Percentiles rank a stretch among this genome's conserved stretches.
These are phyloP conservation scores for Tulasnella sp. DNA, from an alignment of 768 basidiomycete genomes.

Conservation along the genomic window DNA sequence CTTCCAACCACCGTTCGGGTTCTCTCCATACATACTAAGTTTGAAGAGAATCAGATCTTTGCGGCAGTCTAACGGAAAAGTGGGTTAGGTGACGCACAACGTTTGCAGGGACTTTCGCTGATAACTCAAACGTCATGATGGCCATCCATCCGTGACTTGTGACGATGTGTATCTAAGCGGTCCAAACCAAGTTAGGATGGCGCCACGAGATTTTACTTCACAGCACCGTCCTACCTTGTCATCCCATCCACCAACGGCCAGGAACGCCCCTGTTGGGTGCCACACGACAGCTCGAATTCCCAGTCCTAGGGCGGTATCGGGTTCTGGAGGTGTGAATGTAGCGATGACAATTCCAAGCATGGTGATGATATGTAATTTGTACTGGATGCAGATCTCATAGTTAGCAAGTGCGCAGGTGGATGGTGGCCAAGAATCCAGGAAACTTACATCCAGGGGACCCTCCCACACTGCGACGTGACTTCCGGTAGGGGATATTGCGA, in stretches of 20 bases:
- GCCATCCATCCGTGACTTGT: conserved; percentile 72
- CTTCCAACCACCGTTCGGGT: conserved; percentile 76
- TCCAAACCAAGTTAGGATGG: conserved; percentile 18
- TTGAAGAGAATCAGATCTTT: not conserved
- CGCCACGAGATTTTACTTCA: conserved; percentile 23
- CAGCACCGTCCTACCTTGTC: conserved; percentile 55
- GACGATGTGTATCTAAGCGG: conserved; percentile 64
- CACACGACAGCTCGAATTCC: conserved; percentile 75
- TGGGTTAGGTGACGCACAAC: conserved; percentile 45
- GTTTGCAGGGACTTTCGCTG: conserved; percentile 51
- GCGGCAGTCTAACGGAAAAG: not conserved
- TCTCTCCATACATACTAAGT: conserved; percentile 78
- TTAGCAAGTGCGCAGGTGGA: not conserved
- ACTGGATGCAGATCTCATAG: conserved; percentile 44
- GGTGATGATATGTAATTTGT: conserved; percentile 67
- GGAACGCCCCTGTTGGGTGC: conserved; percentile 81
- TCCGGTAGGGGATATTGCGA: conserved; percentile 72
- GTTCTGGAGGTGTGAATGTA: conserved; percentile 57
- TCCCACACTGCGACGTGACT: conserved; percentile 79
- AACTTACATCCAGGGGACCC: conserved; percentile 68
- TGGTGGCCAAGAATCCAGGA: not conserved
- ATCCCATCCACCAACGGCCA: conserved; percentile 84
- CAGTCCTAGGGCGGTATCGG: conserved; percentile 63
- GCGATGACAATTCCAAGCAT: conserved; percentile 61
- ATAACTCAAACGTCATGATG: conserved; percentile 58